These are phyloP conservation scores for Colletotrichum nymphaeae DNA, from an alignment of 2,329 filamentous ascomycete species.

Conservation along the genomic window DNA sequence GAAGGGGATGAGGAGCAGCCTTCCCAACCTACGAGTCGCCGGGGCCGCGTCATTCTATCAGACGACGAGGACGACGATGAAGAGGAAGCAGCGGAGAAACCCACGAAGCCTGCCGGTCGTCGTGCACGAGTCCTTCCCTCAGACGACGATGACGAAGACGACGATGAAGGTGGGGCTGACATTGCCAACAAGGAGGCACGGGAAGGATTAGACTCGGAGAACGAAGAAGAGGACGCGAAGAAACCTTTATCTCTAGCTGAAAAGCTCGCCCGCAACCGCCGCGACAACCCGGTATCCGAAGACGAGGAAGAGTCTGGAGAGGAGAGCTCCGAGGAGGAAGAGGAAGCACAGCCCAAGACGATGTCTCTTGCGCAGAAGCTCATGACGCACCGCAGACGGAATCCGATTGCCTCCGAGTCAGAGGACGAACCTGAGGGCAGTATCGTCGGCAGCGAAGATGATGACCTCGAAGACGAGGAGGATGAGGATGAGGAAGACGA, in stretches of 20 bases:
- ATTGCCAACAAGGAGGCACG: not conserved
- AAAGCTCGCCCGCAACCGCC: conserved; percentile 24
- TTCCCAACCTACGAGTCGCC: conserved; percentile 34
- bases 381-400: conserved; percentile 35
- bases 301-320: conserved; percentile 23
- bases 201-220: not conserved
- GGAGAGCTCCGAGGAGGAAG: conserved; percentile 11
- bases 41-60: conserved; percentile 30
- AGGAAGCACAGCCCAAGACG: conserved; percentile 22
- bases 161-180: conserved; percentile 26
- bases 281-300: conserved; percentile 16
- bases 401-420: conserved; percentile 36
- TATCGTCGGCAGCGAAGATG: conserved; percentile 36
- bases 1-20: conserved; percentile 12
- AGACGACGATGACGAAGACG: conserved; percentile 28
- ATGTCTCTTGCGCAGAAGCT: conserved; percentile 41
- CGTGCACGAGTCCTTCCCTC: conserved; percentile 18
- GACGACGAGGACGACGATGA: conserved; percentile 39
- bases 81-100: not conserved
- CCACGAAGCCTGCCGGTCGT: not conserved
- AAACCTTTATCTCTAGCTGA: conserved; percentile 13
- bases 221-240: not conserved
- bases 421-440: conserved; percentile 38
- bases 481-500: conserved; percentile 36
- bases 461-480: conserved; percentile 36